These are phyloP conservation scores for Trapa bicornis DNA, from an alignment of 345 rosid genomes.

Conservation along the genomic window DNA sequence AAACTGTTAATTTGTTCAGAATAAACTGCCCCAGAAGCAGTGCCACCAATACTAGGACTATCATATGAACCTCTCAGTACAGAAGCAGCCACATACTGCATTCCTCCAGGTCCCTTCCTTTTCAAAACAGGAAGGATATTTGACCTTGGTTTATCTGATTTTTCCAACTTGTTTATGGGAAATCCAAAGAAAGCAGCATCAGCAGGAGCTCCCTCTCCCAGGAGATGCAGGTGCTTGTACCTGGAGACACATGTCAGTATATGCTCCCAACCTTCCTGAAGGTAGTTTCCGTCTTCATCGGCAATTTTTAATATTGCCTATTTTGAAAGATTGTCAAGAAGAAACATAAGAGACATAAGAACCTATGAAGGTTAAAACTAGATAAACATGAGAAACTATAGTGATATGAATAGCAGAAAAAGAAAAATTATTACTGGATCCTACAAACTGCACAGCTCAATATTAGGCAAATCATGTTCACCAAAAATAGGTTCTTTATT, in stretches of 20 bases:
- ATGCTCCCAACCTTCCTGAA: conserved; percentile 99
- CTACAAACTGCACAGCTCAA: neutral
- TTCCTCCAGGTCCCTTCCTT: conserved; percentile 79
- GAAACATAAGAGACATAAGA: conserved; percentile 5
- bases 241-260: conserved; percentile 96
- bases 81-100: conserved; percentile 75
- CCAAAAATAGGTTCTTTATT: neutral
- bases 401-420: neutral
- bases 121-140: conserved; percentile 63
- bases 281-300: conserved; percentile 95
- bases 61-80: conserved; percentile 97
- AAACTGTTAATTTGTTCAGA: conserved; percentile 85
- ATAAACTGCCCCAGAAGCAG: conserved; percentile 60
- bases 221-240: conserved; percentile 92
- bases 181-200: conserved; percentile 94
- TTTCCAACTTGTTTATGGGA: conserved; percentile 72
- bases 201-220: conserved; percentile 99
- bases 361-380: too few relatives aligned
- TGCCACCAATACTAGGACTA: conserved; percentile 76
- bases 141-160: conserved; percentile 64
- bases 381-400: neutral
- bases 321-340: conserved; percentile 10
- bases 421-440: neutral
- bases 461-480: neutral
- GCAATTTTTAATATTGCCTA: conserved; percentile 91